Evolutionary conservation across 2,329 filamentous ascomycete genomes (phyloP).

Genomic region (Fusarium miscanthi): DNA sequence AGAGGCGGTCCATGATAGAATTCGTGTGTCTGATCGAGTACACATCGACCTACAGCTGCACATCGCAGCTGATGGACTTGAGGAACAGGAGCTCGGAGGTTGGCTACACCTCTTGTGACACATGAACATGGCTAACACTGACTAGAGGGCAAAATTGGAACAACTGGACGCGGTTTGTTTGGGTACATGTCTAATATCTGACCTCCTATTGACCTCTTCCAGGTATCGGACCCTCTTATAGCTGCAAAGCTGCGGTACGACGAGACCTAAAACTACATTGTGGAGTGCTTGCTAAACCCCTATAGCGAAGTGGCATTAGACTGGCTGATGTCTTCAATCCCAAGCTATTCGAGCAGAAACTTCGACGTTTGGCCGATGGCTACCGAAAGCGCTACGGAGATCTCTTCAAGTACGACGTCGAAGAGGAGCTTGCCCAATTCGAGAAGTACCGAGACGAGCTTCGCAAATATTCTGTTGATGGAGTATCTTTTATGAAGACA

Average conservation of each 20-base stretch:
- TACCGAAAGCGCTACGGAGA: background rate
- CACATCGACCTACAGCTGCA: slow-evolving; percentile 9
- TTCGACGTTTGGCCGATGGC: background rate
- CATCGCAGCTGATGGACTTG: slow-evolving; percentile 8
- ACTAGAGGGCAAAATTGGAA: background rate
- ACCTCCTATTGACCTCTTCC: background rate
- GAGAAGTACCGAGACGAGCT: background rate
- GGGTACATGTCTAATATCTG: accelerated
- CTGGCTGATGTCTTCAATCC: background rate
- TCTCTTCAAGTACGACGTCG: background rate
- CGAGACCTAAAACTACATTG: no score
- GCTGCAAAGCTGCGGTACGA: background rate
- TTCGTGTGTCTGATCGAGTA: slow-evolving; percentile 8
- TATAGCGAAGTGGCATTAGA: background rate
- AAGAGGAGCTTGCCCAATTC: background rate
- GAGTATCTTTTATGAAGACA: background rate
- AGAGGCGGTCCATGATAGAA: background rate
- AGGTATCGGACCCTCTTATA: background rate
- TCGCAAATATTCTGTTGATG: background rate
- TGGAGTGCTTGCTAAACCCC: background rate
- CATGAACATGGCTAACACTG: background rate
- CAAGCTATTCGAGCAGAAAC: background rate
- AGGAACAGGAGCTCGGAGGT: slow-evolving; percentile 23
- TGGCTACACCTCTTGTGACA: background rate
- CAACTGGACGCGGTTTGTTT: background rate